A percentile compares a stretch with the other conserved stretches of the same genome.
Evolutionary conservation across 1,139 yeast genomes (phyloP).

Genomic region (Neolecta irregularis): DNA sequence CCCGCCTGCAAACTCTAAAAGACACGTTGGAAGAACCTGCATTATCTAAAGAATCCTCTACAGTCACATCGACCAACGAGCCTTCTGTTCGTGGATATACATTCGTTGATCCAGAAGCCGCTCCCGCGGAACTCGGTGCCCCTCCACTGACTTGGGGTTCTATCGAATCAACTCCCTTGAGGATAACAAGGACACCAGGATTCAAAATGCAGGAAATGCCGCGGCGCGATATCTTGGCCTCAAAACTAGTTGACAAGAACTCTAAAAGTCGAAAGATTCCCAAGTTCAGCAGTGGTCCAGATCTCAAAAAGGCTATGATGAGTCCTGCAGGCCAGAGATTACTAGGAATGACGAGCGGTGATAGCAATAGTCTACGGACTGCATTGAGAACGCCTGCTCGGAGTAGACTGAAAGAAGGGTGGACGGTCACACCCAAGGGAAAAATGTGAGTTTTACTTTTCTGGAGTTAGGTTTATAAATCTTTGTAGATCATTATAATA

Average conservation of each 20-base stretch:
- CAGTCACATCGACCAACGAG: slow-evolving; percentile 2
- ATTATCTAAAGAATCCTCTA: background rate
- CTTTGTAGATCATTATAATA: too few relatives aligned
- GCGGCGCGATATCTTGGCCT: slow-evolving; percentile 12
- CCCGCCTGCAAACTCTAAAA: slow-evolving; percentile 1
- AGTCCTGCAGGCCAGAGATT: slow-evolving; percentile 14
- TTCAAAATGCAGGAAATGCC: slow-evolving; percentile 1
- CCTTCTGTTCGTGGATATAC: slow-evolving; percentile 15
- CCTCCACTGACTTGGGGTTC: slow-evolving; percentile 10
- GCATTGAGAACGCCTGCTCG: too few relatives aligned
- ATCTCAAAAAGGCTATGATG: slow-evolving; percentile 7
- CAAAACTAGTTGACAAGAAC: slow-evolving; percentile 2
- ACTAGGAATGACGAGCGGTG: too few relatives aligned
- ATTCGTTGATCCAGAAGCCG: slow-evolving; percentile 14
- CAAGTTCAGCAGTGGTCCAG: slow-evolving; percentile 9
- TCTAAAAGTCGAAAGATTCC: slow-evolving; percentile 6
- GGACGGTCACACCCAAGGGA: too few relatives aligned
- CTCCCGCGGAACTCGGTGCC: slow-evolving; percentile 12
- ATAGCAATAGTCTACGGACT: too few relatives aligned
- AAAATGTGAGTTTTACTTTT: too few relatives aligned
- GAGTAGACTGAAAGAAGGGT: too few relatives aligned
- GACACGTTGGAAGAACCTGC: too few relatives aligned
- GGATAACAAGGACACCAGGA: slow-evolving; percentile 14
- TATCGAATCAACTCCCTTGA: slow-evolving; percentile 8
- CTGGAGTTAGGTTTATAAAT: too few relatives aligned